Evolutionary conservation across 768 basidiomycete species (phyloP).

Genomic region (Tricholoma bakamatsutake): DNA sequence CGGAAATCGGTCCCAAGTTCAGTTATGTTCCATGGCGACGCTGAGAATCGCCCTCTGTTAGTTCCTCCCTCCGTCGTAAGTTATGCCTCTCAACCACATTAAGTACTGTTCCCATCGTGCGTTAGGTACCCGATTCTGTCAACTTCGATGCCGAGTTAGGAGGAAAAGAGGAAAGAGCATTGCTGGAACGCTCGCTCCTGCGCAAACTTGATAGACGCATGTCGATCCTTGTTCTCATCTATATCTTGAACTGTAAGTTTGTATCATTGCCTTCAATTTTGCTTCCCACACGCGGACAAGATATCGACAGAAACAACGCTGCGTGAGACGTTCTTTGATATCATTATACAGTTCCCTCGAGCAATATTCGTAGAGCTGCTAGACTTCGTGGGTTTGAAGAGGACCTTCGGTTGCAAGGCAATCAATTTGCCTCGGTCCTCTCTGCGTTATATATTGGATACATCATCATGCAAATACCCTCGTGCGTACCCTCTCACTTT

Average conservation of each 20-base stretch:
- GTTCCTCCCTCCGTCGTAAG: background rate
- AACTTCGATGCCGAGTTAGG: slow-evolving; percentile 40
- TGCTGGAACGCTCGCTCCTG: slow-evolving; percentile 47
- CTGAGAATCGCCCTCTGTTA: background rate
- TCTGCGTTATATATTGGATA: slow-evolving; percentile 71
- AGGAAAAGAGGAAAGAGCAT: slow-evolving; percentile 36
- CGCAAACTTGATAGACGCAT: slow-evolving; percentile 52
- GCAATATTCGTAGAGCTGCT: slow-evolving; percentile 46
- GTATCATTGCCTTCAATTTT: background rate
- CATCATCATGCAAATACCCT: slow-evolving; percentile 76
- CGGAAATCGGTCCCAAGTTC: too few species aligned
- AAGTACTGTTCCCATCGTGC: background rate
- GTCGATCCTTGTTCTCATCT: slow-evolving; percentile 47
- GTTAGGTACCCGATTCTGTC: background rate
- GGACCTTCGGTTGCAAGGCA: slow-evolving; percentile 55
- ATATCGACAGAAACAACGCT: slow-evolving; percentile 77
- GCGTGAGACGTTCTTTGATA: slow-evolving; percentile 13
- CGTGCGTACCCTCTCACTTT: slow-evolving; percentile 34
- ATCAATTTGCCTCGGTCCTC: slow-evolving; percentile 62
- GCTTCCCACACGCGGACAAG: slow-evolving; percentile 1
- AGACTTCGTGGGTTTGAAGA: slow-evolving; percentile 65
- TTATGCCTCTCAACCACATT: background rate
- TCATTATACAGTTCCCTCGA: background rate
- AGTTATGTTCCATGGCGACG: background rate
- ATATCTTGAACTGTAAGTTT: slow-evolving; percentile 44